These are phyloP conservation scores for Lanmaoa pseudosensibilis DNA, from an alignment of 768 basidiomycete genomes.

Conservation along the genomic window DNA sequence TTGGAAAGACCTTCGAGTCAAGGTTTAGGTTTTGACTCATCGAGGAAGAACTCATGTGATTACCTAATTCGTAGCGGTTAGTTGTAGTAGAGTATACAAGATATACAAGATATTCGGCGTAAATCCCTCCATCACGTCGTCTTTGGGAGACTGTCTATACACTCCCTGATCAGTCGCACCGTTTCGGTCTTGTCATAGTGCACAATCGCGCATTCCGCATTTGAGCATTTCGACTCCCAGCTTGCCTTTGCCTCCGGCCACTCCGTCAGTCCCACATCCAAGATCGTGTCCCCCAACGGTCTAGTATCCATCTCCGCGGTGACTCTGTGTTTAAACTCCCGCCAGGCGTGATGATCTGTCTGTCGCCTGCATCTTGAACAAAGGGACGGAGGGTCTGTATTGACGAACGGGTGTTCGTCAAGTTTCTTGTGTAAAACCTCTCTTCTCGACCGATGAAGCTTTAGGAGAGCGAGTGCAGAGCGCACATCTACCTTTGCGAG, in stretches of 20 bases:
- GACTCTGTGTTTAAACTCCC: conserved; percentile 60
- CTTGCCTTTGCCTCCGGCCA: conserved; percentile 63
- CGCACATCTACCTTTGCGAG: conserved; percentile 49
- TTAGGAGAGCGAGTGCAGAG: conserved; percentile 54
- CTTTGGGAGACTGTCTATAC: conserved; percentile 50
- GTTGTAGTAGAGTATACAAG: not conserved
- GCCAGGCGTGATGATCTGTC: conserved; percentile 62
- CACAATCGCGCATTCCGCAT: conserved; percentile 43
- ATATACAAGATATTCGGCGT: not conserved
- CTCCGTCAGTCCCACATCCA: conserved; percentile 45
- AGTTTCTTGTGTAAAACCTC: conserved; percentile 50
- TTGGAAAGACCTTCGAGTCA: not conserved
- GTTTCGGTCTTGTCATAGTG: conserved; percentile 60
- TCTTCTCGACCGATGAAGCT: conserved; percentile 53
- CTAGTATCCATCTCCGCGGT: conserved; percentile 57
- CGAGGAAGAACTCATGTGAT: not conserved
- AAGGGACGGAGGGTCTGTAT: conserved; percentile 36
- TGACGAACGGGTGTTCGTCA: conserved; percentile 59
- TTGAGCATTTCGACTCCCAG: conserved; percentile 57
- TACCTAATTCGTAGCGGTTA: conserved; percentile 8
- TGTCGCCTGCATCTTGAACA: conserved; percentile 51
- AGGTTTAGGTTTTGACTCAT: not conserved
- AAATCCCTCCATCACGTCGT: conserved; percentile 23
- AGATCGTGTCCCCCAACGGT: conserved; percentile 59
- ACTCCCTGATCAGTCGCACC: conserved; percentile 52